Evolutionary conservation across 208 protist genomes (phyloP), one percentile per base, ranked within the genome.

Genomic region (Trypanosoma scelopori): DNA sequence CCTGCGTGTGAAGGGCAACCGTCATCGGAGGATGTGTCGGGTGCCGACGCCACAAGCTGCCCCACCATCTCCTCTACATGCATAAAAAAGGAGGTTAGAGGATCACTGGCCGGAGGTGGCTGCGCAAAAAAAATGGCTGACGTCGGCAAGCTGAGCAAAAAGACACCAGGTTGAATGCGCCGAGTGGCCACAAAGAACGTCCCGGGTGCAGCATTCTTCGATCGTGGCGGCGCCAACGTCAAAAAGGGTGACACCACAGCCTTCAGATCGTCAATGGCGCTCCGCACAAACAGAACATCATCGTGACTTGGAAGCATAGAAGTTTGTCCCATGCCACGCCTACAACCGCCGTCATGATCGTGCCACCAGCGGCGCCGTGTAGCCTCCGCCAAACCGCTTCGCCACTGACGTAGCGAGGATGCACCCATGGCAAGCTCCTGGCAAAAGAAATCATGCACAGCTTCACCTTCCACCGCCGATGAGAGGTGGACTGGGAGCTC

Each of bases 31-130:
- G 30, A 5, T 23, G n/a, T 35, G 3, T 28, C 42, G 50, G 58
- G 74, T 18, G 58, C 77, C 4, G 71, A 82, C 20, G 72, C 76
- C 50, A 92, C 71, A 18, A 94, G 70, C 72, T 91, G 85, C 3
- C 69, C 88, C 28, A 89, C 72, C 28, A 94, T 52, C 30, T 94
- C 85, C 65, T 94, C 88, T 25, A 94, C 65, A 48, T 91, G 70
- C 68, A 92, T 83, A 61, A 89, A 92, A 48, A 82, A 92, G 22
- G 50, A 55, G 5, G 87, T 78, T 28, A 91, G 23, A 0, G 78
- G 82, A 61, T 77, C 62, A 37, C n/a, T 57, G n/a, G 81, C 48
- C 15, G 76, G 75, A 5, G 83, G 85, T 13, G 85, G 83, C 23
- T 79, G 55, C n/a, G 83, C 79, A 68, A 92, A 82, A 28, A 94